A percentile compares a stretch with the other conserved stretches of the same genome.
Conservation (phyloP, 169 alveolate species). For the Plasmodium reichenowi region DNA sequence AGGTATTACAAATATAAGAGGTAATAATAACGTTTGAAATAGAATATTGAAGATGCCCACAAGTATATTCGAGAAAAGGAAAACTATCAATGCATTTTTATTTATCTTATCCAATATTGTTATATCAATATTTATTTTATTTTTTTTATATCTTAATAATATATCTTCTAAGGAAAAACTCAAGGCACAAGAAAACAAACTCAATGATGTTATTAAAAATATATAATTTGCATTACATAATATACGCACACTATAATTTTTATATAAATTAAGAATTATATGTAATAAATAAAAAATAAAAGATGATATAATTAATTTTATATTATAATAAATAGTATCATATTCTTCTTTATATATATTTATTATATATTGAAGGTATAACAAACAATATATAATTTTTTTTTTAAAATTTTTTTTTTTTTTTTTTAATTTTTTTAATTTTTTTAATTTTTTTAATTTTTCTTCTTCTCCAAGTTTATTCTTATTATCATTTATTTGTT, state of each 20-base stretch:
- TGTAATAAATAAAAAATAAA: conserved; percentile 40
- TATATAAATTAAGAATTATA: conserved; percentile 9
- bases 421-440: too few relatives aligned
- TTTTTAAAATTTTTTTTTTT: conserved; percentile 1
- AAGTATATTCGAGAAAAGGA: conserved; percentile 44
- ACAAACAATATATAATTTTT: background rate
- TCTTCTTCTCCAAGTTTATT: too few relatives aligned
- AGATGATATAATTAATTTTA: conserved; percentile 16
- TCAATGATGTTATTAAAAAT: conserved; percentile 18
- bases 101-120: conserved; percentile 32
- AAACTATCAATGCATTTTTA: conserved; percentile 10
- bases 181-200: conserved; percentile 17
- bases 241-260: conserved; percentile 43
- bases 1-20: conserved; percentile 23
- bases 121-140: background rate
- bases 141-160: background rate
- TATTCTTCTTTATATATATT: background rate
- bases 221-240: conserved; percentile 66
- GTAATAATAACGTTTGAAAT: conserved; percentile 40
- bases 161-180: conserved; percentile 27
- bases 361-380: background rate
- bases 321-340: background rate
- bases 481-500: too few relatives aligned
- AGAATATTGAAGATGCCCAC: conserved; percentile 42
- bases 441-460: too few relatives aligned